Conservation (phyloP, 345 rosid genomes). For the Eucalyptus sideroxylon region DNA sequence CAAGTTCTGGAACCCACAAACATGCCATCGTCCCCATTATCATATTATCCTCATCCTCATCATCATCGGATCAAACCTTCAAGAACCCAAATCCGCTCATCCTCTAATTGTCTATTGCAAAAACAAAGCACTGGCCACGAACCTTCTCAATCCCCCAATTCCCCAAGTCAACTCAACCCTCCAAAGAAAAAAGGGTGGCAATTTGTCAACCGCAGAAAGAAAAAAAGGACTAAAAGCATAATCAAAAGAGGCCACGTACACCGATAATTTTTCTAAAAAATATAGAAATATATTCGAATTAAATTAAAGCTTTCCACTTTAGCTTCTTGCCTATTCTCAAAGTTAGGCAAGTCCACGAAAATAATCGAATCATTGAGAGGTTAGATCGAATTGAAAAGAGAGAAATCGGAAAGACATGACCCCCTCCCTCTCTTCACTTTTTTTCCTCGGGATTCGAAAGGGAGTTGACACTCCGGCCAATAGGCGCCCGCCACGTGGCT, state of each 20-base stretch:
- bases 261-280: background rate
- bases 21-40: background rate
- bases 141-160: background rate
- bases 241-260: background rate
- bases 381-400: background rate
- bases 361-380: background rate
- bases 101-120: background rate
- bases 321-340: background rate
- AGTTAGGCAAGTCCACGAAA: background rate
- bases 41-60: background rate
- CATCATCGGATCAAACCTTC: background rate
- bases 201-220: background rate
- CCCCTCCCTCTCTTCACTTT: background rate
- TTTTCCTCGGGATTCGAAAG: background rate
- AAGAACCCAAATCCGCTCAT: background rate
- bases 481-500: background rate
- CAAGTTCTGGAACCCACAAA: background rate
- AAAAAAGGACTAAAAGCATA: background rate
- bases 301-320: background rate
- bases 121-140: background rate
- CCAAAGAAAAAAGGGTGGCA: background rate
- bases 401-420: background rate
- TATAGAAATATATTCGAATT: background rate
- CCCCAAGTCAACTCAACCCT: background rate
- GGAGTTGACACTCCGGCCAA: background rate